Conservation (phyloP, 192 early-diverging fungal species). For the Coemansia sp. region DNA sequence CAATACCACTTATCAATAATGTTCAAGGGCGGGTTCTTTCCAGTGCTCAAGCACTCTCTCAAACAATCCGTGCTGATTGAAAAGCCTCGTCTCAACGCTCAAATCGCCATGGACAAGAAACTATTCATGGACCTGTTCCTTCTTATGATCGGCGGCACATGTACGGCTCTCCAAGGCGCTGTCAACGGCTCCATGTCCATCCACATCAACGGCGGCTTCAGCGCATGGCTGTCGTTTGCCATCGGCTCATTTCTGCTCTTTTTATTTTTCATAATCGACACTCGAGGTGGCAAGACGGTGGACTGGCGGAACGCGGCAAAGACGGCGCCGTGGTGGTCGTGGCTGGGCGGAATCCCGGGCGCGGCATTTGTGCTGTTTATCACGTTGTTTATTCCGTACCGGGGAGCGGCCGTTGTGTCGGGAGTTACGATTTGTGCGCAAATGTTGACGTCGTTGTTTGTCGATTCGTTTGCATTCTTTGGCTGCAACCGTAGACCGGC, state of each 20-base stretch:
- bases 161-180: constrained; percentile 40
- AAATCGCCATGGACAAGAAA: constrained; percentile 46
- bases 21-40: constrained; percentile 34
- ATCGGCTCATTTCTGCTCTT: constrained; percentile 45
- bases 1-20: constrained; percentile 14
- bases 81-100: constrained; percentile 39
- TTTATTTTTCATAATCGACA: constrained; percentile 51
- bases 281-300: constrained; percentile 43
- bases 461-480: constrained; percentile 51
- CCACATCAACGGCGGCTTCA: constrained; percentile 49
- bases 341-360: constrained; percentile 49
- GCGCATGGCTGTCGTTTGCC: constrained; percentile 50
- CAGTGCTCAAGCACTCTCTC: constrained; percentile 39
- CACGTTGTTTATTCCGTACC: constrained; percentile 51
- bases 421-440: constrained; percentile 54
- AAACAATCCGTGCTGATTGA: constrained; percentile 42
- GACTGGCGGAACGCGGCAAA: constrained; percentile 44
- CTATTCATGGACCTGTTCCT: constrained; percentile 41
- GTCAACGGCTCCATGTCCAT: constrained; percentile 50
- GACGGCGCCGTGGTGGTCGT: constrained; percentile 54
- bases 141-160: constrained; percentile 42
- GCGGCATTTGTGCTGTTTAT: constrained; percentile 53
- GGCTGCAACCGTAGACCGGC: constrained; percentile 40
- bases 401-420: constrained; percentile 47
- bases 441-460: constrained; percentile 47